These are phyloP conservation scores for Tardiomyces digboiensis DNA, from an alignment of 1,139 yeast species.

Conservation along the genomic window DNA sequence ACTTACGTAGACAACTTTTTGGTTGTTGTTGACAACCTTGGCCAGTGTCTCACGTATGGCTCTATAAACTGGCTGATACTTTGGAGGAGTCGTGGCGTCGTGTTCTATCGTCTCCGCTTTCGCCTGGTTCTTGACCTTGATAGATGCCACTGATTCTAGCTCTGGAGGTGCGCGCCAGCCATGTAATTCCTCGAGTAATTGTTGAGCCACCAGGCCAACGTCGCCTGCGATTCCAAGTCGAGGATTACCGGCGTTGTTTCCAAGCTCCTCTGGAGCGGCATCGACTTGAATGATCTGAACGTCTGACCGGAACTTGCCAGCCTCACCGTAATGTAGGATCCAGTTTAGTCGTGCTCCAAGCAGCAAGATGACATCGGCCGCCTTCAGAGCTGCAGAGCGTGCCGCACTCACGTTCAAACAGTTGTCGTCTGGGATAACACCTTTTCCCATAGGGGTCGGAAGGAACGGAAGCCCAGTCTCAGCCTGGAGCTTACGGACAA, in stretches of 20 bases:
- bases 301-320: constrained; percentile 37
- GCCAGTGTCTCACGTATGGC: constrained; percentile 33
- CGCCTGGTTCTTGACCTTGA: constrained; percentile 30
- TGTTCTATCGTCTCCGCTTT: constrained; percentile 28
- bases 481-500: constrained; percentile 32
- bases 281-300: constrained; percentile 50
- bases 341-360: constrained; percentile 59
- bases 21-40: constrained; percentile 14
- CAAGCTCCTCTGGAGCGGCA: constrained; percentile 40
- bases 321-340: constrained; percentile 54
- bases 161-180: constrained; percentile 28
- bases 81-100: constrained; percentile 19
- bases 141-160: constrained; percentile 21
- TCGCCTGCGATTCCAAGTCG: constrained; percentile 43
- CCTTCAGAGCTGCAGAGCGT: constrained; percentile 42
- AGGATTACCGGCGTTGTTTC: constrained; percentile 32
- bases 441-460: constrained; percentile 71
- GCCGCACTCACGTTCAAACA: constrained; percentile 46
- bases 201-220: constrained; percentile 31
- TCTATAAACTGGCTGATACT: constrained; percentile 45
- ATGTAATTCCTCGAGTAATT: constrained; percentile 24
- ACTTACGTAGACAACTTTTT: constrained; percentile 35
- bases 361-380: constrained; percentile 46
- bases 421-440: constrained; percentile 45
- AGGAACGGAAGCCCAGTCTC: constrained; percentile 40